Base-by-base conservation (phyloP, 179 eudicot genomes). In the Sideroxylon spinosum region DNA sequence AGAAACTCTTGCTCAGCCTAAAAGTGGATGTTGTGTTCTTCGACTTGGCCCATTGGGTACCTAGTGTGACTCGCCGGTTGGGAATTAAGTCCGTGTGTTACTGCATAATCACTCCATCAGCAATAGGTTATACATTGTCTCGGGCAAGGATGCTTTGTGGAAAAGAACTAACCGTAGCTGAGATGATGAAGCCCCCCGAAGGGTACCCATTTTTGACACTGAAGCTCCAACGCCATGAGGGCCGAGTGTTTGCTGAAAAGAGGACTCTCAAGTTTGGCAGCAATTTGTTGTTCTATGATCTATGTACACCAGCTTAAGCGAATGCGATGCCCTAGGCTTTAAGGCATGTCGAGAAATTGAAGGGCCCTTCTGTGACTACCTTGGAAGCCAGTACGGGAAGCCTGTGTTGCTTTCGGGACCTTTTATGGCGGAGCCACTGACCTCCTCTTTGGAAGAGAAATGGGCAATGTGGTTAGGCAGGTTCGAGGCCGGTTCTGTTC, bases 41-140 rank as follows among this genome's bases (percentile, higher is more conserved):
- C 20, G 86, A 87, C 77, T 85, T 79, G 17, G 29, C 88, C 10
- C 72, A 83, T n/a, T 83, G 87, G 90, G 2, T 87, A 2, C 87
- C 88, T 0, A 69, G 69, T 0, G 2, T 87, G 77, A 80, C 86
- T 0, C 76, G 78, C 3, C 50, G 76, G 11, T 68, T 81, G 4
- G 82, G 81, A 26, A 80, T 83, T 52, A 81, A 82, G 73, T 74
- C 85, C 0, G 46, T 86, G 2, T 57, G 61, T 23, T 87, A 78
- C 57, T 53, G 71, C 80, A 46, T 25, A n/a, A 69, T 79, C 16
- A 76, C 68, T 46, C 72, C 84, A 2, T 83, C 78, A 0, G 25
- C 81, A 4, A 32, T 22, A 9, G 81, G 77, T 6, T 80, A 69
- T 66, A 2, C 75, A 0, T 17, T 74, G 26, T 72, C 79, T 49